phyloP scores from a whole-genome alignment of 352 stramenopile genomes.

The Pythium scleroteichum region DNA sequence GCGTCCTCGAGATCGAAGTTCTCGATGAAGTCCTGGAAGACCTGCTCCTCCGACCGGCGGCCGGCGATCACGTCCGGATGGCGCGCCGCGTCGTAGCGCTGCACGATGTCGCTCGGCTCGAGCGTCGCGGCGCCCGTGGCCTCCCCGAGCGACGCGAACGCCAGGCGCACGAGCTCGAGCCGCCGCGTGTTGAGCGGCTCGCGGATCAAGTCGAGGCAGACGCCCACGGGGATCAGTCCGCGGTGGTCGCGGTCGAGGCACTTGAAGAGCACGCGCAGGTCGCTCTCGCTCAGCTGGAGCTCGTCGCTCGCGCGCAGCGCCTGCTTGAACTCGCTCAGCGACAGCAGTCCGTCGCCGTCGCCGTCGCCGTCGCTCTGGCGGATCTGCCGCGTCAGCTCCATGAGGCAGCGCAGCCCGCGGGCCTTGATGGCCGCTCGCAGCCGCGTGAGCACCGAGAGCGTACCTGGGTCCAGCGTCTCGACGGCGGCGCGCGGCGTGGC shows the following conservation, averaged over 20 bases:
- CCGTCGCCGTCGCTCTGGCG: slow-evolving; percentile 70
- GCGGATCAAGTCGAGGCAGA: slow-evolving; percentile 83
- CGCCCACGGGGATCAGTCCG: slow-evolving; percentile 67
- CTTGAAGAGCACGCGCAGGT: slow-evolving; percentile 74
- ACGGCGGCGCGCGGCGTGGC: not conserved
- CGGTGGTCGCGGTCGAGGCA: slow-evolving; percentile 78
- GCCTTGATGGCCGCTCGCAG: slow-evolving; percentile 45
- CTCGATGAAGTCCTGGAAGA: slow-evolving; percentile 79
- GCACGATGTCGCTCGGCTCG: slow-evolving; percentile 63
- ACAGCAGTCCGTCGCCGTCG: slow-evolving; percentile 59
- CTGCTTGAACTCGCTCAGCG: slow-evolving; percentile 78
- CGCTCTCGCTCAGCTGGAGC: slow-evolving; percentile 59
- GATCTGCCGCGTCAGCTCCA: slow-evolving; percentile 67
- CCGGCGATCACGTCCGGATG: slow-evolving; percentile 78
- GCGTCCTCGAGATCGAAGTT: slow-evolving; percentile 66
- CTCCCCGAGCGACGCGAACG: slow-evolving; percentile 45
- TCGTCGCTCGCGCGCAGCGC: slow-evolving; percentile 48
- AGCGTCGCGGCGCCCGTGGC: slow-evolving; percentile 27
- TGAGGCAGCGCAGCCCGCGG: slow-evolving; percentile 60
- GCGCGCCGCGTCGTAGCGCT: slow-evolving; percentile 60
- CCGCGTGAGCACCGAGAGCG: slow-evolving; percentile 55
- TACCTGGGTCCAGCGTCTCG: slow-evolving; percentile 49
- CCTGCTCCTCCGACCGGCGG: slow-evolving; percentile 49
- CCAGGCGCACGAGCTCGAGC: slow-evolving; percentile 64
- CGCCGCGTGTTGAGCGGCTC: slow-evolving; percentile 75